Percentiles rank a stretch among this genome's conserved stretches.
These are phyloP conservation scores for Elaeagnus macrophylla DNA, from an alignment of 306 rosid species.

Conservation along the genomic window DNA sequence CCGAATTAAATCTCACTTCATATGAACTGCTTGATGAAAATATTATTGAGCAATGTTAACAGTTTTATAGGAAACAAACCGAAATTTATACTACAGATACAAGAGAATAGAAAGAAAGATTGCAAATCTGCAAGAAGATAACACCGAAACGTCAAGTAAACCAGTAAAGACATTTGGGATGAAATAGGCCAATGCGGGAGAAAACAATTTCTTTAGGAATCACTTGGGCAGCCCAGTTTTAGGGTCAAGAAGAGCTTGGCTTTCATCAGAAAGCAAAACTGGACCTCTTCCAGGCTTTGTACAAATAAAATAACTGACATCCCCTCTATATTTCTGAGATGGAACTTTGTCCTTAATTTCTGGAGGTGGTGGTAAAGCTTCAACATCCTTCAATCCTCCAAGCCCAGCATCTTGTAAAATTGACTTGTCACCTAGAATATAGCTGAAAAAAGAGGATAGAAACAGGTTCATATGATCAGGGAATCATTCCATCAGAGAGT, in stretches of 20 bases:
- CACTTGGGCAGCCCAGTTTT: slow-evolving; percentile 79
- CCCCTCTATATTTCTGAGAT: slow-evolving; percentile 67
- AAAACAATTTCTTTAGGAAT: slow-evolving; percentile 13
- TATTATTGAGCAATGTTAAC: too few species aligned
- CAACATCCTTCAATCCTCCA: slow-evolving; percentile 43
- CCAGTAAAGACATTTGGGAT: slow-evolving; percentile 16
- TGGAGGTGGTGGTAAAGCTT: slow-evolving; percentile 64
- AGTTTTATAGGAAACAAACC: too few species aligned
- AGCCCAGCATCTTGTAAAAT: slow-evolving; percentile 79
- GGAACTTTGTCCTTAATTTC: slow-evolving; percentile 61
- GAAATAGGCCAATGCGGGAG: slow-evolving; percentile 17
- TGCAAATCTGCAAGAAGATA: slow-evolving; percentile 20
- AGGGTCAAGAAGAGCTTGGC: slow-evolving; percentile 62
- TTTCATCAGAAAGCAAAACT: slow-evolving; percentile 59
- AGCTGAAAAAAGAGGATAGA: background rate
- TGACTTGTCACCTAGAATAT: slow-evolving; percentile 70
- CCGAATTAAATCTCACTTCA: too few species aligned
- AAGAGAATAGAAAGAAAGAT: slow-evolving; percentile 25
- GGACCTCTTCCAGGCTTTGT: slow-evolving; percentile 96
- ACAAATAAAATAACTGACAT: slow-evolving; percentile 89
- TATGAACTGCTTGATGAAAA: too few species aligned
- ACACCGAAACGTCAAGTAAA: slow-evolving; percentile 16
- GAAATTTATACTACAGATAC: slow-evolving; percentile 24
- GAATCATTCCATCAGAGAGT: slow-evolving; percentile 1
- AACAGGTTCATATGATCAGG: slow-evolving; percentile 37